Conservation (phyloP, 129 eudicot species). For the Artemisia annua region DNA sequence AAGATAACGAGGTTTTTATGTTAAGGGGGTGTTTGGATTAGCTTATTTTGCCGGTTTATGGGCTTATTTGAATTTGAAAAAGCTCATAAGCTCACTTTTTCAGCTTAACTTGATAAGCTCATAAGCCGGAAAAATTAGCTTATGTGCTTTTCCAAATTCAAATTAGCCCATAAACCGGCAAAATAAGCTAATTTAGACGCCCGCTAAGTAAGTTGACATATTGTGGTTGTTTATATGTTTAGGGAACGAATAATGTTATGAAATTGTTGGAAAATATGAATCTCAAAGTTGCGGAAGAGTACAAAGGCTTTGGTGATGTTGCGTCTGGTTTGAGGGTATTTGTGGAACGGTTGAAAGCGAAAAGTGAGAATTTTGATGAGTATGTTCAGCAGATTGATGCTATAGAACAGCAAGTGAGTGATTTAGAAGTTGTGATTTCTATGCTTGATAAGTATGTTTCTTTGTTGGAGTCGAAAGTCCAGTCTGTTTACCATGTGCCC, state of each 20-base stretch:
- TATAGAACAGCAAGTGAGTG: slow-evolving; percentile 82
- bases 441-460: slow-evolving; percentile 86
- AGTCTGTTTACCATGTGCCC: slow-evolving; percentile 59
- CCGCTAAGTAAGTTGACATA: background rate
- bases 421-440: slow-evolving; percentile 83
- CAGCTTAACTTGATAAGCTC: too few relatives aligned
- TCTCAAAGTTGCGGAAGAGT: slow-evolving; percentile 83
- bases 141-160: too few relatives aligned
- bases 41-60: too few relatives aligned
- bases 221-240: slow-evolving; percentile 12
- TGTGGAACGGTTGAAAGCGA: slow-evolving; percentile 79
- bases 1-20: background rate
- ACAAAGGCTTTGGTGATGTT: slow-evolving; percentile 83
- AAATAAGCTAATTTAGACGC: too few relatives aligned
- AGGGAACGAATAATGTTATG: slow-evolving; percentile 81
- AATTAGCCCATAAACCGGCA: too few relatives aligned
- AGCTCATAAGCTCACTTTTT: too few relatives aligned
- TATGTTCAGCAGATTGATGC: slow-evolving; percentile 74
- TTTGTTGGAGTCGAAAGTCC: slow-evolving; percentile 69
- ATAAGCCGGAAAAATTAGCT: too few relatives aligned
- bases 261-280: slow-evolving; percentile 91
- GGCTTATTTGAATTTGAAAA: too few relatives aligned
- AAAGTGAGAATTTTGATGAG: slow-evolving; percentile 69
- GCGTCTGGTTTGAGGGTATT: slow-evolving; percentile 88
- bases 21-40: too few relatives aligned